Percentiles rank a stretch among this genome's conserved stretches.
Conservation (phyloP, 1,284 basidiomycete genomes). For the Ceratobasidium papillatum region DNA sequence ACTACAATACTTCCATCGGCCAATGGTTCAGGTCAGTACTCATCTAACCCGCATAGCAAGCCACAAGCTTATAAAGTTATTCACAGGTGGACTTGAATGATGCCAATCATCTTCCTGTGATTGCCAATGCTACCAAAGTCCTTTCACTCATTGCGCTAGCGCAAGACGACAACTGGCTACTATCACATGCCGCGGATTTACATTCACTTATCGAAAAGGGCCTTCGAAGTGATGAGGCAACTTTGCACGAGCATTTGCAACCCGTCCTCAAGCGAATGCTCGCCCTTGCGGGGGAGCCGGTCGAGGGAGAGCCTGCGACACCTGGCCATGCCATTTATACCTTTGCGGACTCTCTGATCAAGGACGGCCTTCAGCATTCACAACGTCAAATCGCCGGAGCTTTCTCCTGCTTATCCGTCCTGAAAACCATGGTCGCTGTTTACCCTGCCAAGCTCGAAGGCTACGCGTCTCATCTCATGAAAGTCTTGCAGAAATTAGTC, state of each 20-base stretch:
- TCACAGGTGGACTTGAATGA: conserved; percentile 57
- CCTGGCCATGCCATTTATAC: conserved; percentile 79
- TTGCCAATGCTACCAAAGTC: conserved; percentile 88
- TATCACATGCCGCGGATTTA: conserved; percentile 78
- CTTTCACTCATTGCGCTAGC: conserved; percentile 87
- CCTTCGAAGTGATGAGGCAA: conserved; percentile 77
- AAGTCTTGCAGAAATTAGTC: conserved; percentile 84
- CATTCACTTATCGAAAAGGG: conserved; percentile 90
- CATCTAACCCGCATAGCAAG: neutral
- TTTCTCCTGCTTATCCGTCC: conserved; percentile 73
- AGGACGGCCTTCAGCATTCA: conserved; percentile 73
- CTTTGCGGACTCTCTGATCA: conserved; percentile 79
- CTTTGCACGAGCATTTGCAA: conserved; percentile 80
- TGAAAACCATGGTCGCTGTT: conserved; percentile 88
- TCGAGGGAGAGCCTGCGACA: conserved; percentile 77
- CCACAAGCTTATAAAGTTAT: conserved; percentile 32
- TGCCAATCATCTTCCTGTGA: conserved; percentile 60
- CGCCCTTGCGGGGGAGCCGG: conserved; percentile 81
- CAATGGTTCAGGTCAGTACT: conserved; percentile 76
- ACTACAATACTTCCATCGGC: conserved; percentile 84
- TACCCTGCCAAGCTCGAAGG: conserved; percentile 86
- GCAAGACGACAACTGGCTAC: conserved; percentile 87
- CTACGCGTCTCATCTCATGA: conserved; percentile 81
- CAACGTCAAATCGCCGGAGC: conserved; percentile 74
- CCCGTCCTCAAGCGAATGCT: conserved; percentile 90